Conservation (phyloP, 257 asterid genomes). For the Rehmannia glutinosa region DNA sequence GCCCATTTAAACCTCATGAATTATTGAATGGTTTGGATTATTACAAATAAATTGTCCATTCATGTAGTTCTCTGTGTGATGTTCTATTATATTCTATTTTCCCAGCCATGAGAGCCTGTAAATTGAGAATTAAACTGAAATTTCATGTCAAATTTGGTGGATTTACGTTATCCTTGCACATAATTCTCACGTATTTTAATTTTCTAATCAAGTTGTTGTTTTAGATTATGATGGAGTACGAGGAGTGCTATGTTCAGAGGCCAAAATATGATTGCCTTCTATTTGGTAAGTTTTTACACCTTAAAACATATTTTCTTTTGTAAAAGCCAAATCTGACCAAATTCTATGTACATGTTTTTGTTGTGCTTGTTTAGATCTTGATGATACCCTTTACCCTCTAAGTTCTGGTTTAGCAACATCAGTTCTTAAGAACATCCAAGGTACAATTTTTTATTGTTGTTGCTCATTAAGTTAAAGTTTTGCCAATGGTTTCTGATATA, state of each 20-base stretch:
- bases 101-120: constrained; percentile 21
- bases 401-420: constrained; percentile 67
- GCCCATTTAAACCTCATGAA: neutral
- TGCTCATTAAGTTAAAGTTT: neutral
- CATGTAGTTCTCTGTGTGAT: no score
- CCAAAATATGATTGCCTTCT: constrained; percentile 89
- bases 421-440: constrained; percentile 70
- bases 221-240: constrained; percentile 65
- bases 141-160: constrained; percentile 17
- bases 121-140: constrained; percentile 21
- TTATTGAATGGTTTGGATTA: neutral
- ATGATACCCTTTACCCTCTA: constrained; percentile 94
- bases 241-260: constrained; percentile 55
- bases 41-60: neutral
- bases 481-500: neutral
- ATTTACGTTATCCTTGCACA: constrained; percentile 21
- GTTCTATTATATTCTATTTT: neutral
- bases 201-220: constrained; percentile 29
- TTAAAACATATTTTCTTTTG: neutral
- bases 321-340: neutral
- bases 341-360: neutral
- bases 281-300: constrained; percentile 53
- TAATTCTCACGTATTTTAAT: constrained; percentile 34
- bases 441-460: constrained; percentile 26
- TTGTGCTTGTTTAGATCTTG: constrained; percentile 54